These are phyloP conservation scores for Filobasidium floriforme DNA, from an alignment of 768 basidiomycete species.

Conservation along the genomic window DNA sequence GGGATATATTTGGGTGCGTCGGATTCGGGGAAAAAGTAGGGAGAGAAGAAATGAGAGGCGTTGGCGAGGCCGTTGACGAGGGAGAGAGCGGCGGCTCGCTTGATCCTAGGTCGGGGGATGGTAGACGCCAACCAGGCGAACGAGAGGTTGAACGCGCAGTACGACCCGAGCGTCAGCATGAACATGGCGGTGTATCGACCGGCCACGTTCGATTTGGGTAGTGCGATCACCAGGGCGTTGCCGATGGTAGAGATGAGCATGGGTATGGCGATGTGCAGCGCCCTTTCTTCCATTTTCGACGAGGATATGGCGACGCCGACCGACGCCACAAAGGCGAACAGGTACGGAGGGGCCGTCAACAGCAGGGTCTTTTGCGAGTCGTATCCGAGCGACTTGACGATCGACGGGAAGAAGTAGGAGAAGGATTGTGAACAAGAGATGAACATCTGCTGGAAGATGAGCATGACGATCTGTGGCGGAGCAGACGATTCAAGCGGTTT, in stretches of 20 bases:
- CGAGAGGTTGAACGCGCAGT: constrained; percentile 20
- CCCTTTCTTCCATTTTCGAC: constrained; percentile 3
- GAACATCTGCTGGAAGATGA: constrained; percentile 22
- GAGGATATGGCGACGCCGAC: constrained; percentile 15
- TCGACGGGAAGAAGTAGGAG: constrained; percentile 46
- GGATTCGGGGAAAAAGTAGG: constrained; percentile 8
- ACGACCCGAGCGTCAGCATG: constrained; percentile 13
- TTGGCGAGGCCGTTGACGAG: constrained; percentile 39
- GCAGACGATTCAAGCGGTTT: no score
- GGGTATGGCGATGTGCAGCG: constrained; percentile 13
- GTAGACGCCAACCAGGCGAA: constrained; percentile 21
- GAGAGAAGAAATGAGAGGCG: constrained; percentile 31
- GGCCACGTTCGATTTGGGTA: constrained; percentile 9
- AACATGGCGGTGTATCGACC: constrained; percentile 21
- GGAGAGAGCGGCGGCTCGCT: constrained; percentile 37
- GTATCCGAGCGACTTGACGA: constrained; percentile 34
- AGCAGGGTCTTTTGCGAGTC: constrained; percentile 34
- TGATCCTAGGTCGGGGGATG: constrained; percentile 34
- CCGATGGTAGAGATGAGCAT: constrained; percentile 18
- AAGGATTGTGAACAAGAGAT: constrained; percentile 16
- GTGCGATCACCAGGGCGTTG: constrained; percentile 17
- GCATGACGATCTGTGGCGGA: constrained; percentile 22
- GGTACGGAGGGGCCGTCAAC: constrained; percentile 32
- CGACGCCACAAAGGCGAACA: constrained; percentile 44
- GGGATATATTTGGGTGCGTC: constrained; percentile 6